Evolutionary conservation across 768 basidiomycete genomes (phyloP).

Genomic region (Serendipita sp.): DNA sequence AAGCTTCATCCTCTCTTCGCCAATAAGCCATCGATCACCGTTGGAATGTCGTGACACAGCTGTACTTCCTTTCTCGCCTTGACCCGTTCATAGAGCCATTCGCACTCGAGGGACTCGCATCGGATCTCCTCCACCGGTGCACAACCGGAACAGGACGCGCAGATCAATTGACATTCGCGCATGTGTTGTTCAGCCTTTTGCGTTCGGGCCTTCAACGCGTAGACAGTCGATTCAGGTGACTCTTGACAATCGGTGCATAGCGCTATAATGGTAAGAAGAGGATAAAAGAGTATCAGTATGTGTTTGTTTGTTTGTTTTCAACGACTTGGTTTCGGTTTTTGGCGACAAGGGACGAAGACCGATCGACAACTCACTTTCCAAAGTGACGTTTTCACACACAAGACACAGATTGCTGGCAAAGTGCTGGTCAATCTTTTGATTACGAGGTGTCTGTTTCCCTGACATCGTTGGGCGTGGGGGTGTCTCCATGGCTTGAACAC

Average conservation of each 20-base stretch:
- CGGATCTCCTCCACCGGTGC: slow-evolving; percentile 40
- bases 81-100: slow-evolving; percentile 60
- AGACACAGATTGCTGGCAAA: not conserved
- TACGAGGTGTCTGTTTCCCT: not conserved
- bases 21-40: no score
- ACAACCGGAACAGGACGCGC: slow-evolving; percentile 48
- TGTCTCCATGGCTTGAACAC: not conserved
- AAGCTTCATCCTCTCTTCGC: no score
- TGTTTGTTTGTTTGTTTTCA: no score
- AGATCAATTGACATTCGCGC: slow-evolving; percentile 45
- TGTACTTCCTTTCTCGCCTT: slow-evolving; percentile 25
- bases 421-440: not conserved
- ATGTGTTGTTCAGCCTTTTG: slow-evolving; percentile 40
- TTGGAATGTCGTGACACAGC: not conserved
- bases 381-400: not conserved
- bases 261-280: not conserved
- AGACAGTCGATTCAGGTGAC: slow-evolving; percentile 36
- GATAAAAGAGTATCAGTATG: no score
- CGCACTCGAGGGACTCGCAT: slow-evolving; percentile 79
- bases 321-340: no score
- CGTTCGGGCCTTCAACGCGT: slow-evolving; percentile 38
- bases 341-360: not conserved
- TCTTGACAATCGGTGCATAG: slow-evolving; percentile 49
- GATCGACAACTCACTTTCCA: not conserved
- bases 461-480: not conserved